Base-by-base conservation (phyloP, 805 yeast genomes). In the Osmozyma mogii region DNA sequence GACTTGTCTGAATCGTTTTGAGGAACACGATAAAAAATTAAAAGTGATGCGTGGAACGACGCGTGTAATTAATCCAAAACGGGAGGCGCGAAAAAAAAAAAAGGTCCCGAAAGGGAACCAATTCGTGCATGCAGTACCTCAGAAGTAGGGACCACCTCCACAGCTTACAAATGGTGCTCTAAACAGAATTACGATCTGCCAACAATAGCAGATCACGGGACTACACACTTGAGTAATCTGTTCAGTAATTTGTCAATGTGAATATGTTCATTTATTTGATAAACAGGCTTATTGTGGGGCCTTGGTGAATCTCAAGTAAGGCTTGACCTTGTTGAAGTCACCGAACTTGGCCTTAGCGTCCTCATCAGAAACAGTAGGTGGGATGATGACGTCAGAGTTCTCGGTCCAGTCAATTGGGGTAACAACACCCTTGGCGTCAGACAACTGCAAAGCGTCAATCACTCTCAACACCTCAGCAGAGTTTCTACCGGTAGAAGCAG, bases 401-500 rank as follows among this genome's bases (percentile, higher is more conserved):
- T 71, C 74, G 39, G 71, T 70, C 87, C 85, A 78, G 61, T 78
- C 73, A 34, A 73, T 70, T 32, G 87, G 85, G 16, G 85, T 78
- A 31, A 78, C 77, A 37, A 78, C 57, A 38, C 76, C 72, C 57
- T 70, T 56, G 44, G 63, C 58, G 48, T 78, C 85, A 37, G 78
- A 69, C 35, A 70, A 63, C 54, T 78, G 84, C 46, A 79, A 65
- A 14, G 84, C 75, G 52, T 78, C 85, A 41, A 78, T 63, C 25
- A 73, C 80, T 55, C 87, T 62, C 49, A 79, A 64, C 23, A 78
- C 75, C 52, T 78, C 87, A 29, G 84, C 79, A 15, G 85, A 74
- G 66, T 78, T 78, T 62, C 87, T 68, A 39, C 87, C 85, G 22
- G 80, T 72, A 8, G 83, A 73, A 24, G 84, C 80, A 22, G 85